phyloP scores from a whole-genome alignment of 495 filamentous ascomycete species.

The Chaetomium cochliodes region DNA sequence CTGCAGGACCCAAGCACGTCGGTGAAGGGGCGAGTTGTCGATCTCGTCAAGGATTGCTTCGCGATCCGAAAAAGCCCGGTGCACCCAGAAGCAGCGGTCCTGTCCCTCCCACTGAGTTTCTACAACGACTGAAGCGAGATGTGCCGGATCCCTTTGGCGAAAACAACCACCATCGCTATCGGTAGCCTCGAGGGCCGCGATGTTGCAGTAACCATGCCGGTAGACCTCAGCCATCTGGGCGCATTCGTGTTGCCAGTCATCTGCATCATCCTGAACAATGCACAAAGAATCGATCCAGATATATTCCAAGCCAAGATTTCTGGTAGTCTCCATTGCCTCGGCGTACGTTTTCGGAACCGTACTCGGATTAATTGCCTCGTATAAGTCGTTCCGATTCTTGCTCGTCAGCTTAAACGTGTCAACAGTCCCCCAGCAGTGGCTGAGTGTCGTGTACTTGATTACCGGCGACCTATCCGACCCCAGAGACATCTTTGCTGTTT shows the following conservation, averaged over 20 bases:
- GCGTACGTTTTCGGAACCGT: conserved; percentile 4
- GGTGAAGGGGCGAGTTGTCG: background rate
- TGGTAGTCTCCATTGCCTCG: conserved; percentile 29
- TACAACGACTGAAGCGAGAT: background rate
- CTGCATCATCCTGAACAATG: conserved; percentile 24
- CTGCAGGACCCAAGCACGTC: background rate
- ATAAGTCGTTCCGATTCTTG: background rate
- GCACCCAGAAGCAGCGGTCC: background rate
- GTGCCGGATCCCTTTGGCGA: background rate
- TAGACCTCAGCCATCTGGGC: conserved; percentile 13
- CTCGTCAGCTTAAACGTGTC: background rate
- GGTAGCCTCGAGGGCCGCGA: background rate
- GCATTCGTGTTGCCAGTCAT: conserved; percentile 13
- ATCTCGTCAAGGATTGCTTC: background rate
- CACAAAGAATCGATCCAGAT: conserved; percentile 32
- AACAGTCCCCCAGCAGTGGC: background rate
- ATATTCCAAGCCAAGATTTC: conserved; percentile 21
- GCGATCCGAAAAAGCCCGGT: no score
- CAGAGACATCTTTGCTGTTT: background rate
- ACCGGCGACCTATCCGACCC: no score
- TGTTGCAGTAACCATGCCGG: background rate
- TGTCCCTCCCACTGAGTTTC: background rate
- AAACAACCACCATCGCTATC: conserved; percentile 5
- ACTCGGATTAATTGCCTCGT: background rate
- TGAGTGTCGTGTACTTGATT: background rate